Base-by-base conservation (phyloP, 805 yeast species). In the Ogataea saltuana region DNA sequence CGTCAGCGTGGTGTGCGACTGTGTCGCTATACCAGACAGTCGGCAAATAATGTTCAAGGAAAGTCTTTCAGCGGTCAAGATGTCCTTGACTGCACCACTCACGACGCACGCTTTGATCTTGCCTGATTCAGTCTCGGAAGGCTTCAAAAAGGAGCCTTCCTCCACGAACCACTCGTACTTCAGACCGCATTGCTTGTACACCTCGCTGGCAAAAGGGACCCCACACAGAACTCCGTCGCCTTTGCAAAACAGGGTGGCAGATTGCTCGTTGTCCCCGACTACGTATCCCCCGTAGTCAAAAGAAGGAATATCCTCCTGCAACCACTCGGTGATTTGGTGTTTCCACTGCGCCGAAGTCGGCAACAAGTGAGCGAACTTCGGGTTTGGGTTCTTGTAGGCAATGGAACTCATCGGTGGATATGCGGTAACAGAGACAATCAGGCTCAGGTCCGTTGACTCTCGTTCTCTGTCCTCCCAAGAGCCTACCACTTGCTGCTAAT, bases 241-340 rank as follows among this genome's bases (percentile, higher is more conserved):
- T 64, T 90, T 90, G 72, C 95, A 85, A 66, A 77, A 84, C 32
- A 90, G 69, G 2, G 87, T 80, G 2, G 96, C 97, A 3, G 80
- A 70, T 56, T 87, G 85, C 3, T 54, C 53, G 33, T 74, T 82
- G 41, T 75, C 74, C 10, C 98, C 97, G n/a, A 91, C 98, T 2
- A 91, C 98, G 56, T 69, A 88, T 2, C 97, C 98, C 25, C 98
- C 98, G 56, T 83, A 85, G 63, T 90, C 98, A 56, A 91, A 91
- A 0, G 95, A 80, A 1, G 98, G 97, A 12, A 86, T 91, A 56
- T 90, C 98, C 58, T 90, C 98, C 4, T 77, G 70, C 11, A 90
- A 69, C 83, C 88, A 90, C 33, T 69, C 72, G 8, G 88, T 79
- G 48, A 91, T 79, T 47, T 82, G 83, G 39, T 76, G 77, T 59